Conservation (phyloP, 2,329 filamentous ascomycete genomes). For the Ceratocystis eucalypticola region DNA sequence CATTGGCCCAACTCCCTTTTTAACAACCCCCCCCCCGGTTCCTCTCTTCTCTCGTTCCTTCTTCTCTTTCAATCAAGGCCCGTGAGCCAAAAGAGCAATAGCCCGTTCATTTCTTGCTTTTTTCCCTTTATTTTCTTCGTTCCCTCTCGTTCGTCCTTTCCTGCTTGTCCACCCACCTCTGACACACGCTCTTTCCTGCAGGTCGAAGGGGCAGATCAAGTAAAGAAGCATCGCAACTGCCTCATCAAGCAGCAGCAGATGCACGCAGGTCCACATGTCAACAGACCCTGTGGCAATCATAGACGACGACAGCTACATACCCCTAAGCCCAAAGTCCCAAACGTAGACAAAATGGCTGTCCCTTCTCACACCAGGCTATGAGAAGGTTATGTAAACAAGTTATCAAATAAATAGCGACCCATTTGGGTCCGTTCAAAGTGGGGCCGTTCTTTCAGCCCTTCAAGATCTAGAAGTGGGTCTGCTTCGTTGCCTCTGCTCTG, state of each 20-base stretch:
- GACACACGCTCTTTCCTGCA: background rate
- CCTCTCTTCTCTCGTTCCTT: conserved; percentile 11
- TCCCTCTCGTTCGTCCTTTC: background rate
- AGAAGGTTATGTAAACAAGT: too few species aligned
- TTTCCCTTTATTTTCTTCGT: background rate
- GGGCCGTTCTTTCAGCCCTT: conserved; percentile 6
- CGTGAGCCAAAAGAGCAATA: conserved; percentile 8
- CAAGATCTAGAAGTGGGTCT: background rate
- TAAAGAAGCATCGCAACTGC: background rate
- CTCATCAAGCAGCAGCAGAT: background rate
- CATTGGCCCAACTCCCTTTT: conserved; percentile 27
- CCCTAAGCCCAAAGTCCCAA: too few species aligned
- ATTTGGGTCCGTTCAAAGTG: background rate
- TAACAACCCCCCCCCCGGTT: background rate
- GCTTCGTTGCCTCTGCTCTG: background rate
- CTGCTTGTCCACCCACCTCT: background rate
- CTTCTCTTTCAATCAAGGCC: conserved; percentile 8
- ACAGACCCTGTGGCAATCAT: too few species aligned
- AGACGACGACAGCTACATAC: too few species aligned
- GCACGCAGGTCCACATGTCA: too few species aligned
- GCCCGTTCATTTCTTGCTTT: background rate
- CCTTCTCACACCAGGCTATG: too few species aligned
- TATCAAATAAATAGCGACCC: too few species aligned
- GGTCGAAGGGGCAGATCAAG: background rate
- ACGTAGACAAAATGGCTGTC: too few species aligned